Conservation (phyloP, 1,284 basidiomycete species). For the Ustilago cynodontis region DNA sequence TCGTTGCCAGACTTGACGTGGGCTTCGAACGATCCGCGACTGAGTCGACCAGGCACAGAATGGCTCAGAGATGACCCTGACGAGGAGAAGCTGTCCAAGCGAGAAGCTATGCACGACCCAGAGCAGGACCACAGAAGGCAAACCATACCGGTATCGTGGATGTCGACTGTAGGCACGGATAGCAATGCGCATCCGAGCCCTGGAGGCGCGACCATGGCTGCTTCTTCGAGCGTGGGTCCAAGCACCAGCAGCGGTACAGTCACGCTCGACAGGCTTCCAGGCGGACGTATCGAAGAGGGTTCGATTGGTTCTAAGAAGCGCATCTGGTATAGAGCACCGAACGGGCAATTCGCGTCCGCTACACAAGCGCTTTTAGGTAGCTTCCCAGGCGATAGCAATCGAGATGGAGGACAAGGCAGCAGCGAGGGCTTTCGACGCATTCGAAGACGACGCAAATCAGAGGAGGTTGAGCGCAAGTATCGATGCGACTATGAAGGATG, state of each 20-base stretch:
- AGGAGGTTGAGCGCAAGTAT: constrained; percentile 84
- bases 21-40: constrained; percentile 15
- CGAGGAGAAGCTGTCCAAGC: neutral
- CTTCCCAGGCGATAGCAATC: neutral
- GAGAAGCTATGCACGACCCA: neutral
- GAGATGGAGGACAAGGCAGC: constrained; percentile 1
- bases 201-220: neutral
- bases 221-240: neutral
- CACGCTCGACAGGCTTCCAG: neutral
- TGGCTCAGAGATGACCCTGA: neutral
- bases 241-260: neutral
- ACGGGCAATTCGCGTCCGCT: constrained; percentile 48
- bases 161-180: neutral
- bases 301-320: constrained; percentile 39
- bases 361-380: constrained; percentile 15
- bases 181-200: neutral
- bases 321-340: constrained; percentile 43
- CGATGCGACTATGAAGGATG: constrained; percentile 84
- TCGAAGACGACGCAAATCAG: constrained; percentile 56
- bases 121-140: neutral
- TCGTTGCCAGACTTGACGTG: constrained; percentile 15
- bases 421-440: constrained; percentile 32
- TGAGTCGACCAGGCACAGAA: neutral
- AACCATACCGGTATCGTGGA: neutral
- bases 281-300: constrained; percentile 32